Evolutionary conservation across 2,329 filamentous ascomycete genomes (phyloP), one percentile per base, ranked within the genome.

Genomic region (Rachicladosporium sp.): DNA sequence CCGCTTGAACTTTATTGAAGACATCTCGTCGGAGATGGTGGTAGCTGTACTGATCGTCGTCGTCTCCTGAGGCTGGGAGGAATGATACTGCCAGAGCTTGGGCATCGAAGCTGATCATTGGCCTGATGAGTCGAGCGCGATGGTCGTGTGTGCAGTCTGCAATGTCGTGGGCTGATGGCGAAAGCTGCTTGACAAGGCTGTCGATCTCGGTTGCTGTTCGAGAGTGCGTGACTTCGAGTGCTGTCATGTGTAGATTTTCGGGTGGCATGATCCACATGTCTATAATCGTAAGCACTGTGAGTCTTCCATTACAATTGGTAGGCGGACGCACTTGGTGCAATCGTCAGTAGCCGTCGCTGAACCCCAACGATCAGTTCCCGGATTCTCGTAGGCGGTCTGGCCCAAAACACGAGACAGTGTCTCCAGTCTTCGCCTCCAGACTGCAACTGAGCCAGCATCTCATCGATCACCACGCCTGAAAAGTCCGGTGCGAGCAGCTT

Each of bases 361-460:
- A 95, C 63, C 41, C 72, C 70, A 2, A 65, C 61, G 2, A 89
- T 76, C 43, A 96, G 63, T 12, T 71, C 63, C 34, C 80, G 68
- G 11, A 95, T 68, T 49, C 80, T 76, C 34, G 74, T 63, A 1
- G 88, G 82, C 10, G 89, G 89, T 5, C 88, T 71, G 3, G 83
- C 85, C 86, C 87, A 95, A 55, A 95, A 79, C 1, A 87, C 83
- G 8, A 95, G 68, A 56, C 88, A 93, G 53, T 94, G 72, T 31
- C 89, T 70, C 32, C 76, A 73, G 56, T 96, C 89, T 37, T 68
- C 59, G 56, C 82, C 93, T 1, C 74, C 76, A 1, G 78, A 79
- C 29, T 80, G 63, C 27, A 94, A 64, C 40, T 79, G 78, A 36
- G 78, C 65, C 1, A 95, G 70, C 40, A 85, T 78, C 2, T 79